Base-by-base conservation (phyloP, 352 stramenopile genomes). In the Phytophthora pisi region DNA sequence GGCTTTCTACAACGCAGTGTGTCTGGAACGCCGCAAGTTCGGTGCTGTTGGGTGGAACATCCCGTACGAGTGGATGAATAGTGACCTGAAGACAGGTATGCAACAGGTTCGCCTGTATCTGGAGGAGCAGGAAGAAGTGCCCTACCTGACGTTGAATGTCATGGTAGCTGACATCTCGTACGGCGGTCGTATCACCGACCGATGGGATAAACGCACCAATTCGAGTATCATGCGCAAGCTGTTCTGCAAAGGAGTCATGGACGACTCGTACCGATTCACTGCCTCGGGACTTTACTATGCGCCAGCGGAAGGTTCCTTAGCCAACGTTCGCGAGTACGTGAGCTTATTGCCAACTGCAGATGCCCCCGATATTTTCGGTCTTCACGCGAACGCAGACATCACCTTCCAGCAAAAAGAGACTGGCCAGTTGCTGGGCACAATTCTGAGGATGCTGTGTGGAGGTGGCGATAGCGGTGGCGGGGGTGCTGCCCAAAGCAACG, bases 1-100 rank as follows among this genome's bases (percentile, higher is more conserved):
- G 0, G 91, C 92, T 9, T 98, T 98, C 63, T 98, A 98, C 81
- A 98, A 98, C 60, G 95, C 92, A 8, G 83, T 98, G 31, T 98
- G 97, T 59, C 75, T 98, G 4, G 95, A 98, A 61, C 82, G 95
- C 2, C 84, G 94, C 10, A 98, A 98, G 55, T 98, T 98, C 61
- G 95, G 95, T 20, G 92, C 95, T 2, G 90, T 98, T 2, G 95
- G 95, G 5, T 98, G 95, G 95, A 98, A 98, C 59, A 98, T 98
- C 55, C 92, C 92, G 2, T 98, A 98, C 68, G 95, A 97, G 38
- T 98, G 95, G 93, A 98, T 98, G 92, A 98, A 98, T 57, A 97
- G 84, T 51, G 95, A 98, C 64, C 56, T 98, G 3, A 98, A 98
- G 70, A 97, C 94, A 26, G 93, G 88, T 16, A 97, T 97, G 87